These are phyloP conservation scores for Isabelozyma rhagii DNA, from an alignment of 805 yeast genomes.

Conservation along the genomic window DNA sequence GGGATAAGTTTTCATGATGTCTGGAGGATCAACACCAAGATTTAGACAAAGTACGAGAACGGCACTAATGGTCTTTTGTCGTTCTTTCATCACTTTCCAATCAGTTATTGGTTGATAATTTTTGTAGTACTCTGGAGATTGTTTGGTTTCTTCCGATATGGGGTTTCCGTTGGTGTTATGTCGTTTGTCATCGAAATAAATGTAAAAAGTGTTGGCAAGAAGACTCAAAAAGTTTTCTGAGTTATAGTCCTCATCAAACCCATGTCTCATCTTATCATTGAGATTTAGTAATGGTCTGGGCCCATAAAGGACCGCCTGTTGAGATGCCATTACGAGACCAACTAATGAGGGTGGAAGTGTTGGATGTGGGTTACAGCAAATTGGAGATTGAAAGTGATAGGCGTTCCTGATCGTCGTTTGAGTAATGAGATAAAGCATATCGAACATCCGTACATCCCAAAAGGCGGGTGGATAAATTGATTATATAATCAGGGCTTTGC, in stretches of 20 bases:
- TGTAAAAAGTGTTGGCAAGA: constrained; percentile 66
- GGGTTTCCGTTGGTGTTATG: constrained; percentile 91
- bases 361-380: neutral
- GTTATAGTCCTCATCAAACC: constrained; percentile 60
- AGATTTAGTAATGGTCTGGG: constrained; percentile 44
- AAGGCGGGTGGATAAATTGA: too few relatives aligned
- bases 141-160: constrained; percentile 50
- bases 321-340: neutral
- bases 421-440: neutral
- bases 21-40: constrained; percentile 97
- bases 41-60: constrained; percentile 89
- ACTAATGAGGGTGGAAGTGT: neutral
- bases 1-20: constrained; percentile 86
- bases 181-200: constrained; percentile 87
- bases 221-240: constrained; percentile 53
- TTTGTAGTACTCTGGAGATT: constrained; percentile 33
- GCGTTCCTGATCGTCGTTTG: neutral
- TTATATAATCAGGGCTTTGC: too few relatives aligned
- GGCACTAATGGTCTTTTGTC: constrained; percentile 91
- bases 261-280: constrained; percentile 59
- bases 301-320: constrained; percentile 17
- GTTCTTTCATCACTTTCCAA: constrained; percentile 88
- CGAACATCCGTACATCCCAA: too few relatives aligned
- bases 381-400: neutral
- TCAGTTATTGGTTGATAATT: constrained; percentile 73